A percentile compares a stretch with the other conserved stretches of the same genome.
Conservation (phyloP, 1,284 basidiomycete genomes). For the Puccinia novopanici region DNA sequence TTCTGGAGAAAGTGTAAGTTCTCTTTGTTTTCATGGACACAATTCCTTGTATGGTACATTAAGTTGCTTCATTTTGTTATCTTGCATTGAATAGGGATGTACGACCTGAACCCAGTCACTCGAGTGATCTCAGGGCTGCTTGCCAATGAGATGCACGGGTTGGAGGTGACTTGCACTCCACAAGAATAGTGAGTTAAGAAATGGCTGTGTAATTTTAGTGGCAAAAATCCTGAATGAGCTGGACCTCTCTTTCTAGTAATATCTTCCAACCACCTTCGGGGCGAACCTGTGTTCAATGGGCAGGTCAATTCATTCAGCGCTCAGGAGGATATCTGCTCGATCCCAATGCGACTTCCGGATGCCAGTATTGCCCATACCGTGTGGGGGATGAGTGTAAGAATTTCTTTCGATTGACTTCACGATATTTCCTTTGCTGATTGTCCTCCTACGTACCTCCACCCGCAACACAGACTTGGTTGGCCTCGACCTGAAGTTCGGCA, state of each 20-base stretch:
- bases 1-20: constrained; percentile 80
- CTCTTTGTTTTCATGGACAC: constrained; percentile 52
- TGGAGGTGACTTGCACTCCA: constrained; percentile 69
- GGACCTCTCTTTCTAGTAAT: constrained; percentile 69
- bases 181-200: constrained; percentile 63
- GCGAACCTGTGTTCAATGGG: constrained; percentile 74
- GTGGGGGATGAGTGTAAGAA: constrained; percentile 51
- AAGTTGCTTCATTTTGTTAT: constrained; percentile 63
- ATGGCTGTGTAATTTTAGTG: constrained; percentile 72
- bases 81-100: constrained; percentile 66
- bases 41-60: constrained; percentile 51
- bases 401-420: no score
- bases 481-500: constrained; percentile 65
- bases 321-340: constrained; percentile 76
- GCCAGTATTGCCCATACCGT: constrained; percentile 72
- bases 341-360: constrained; percentile 65
- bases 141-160: constrained; percentile 76
- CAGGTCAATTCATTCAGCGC: constrained; percentile 64
- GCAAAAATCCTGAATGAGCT: constrained; percentile 60
- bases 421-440: no score
- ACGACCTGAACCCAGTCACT: constrained; percentile 59
- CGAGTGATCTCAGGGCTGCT: constrained; percentile 66
- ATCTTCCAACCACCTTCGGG: constrained; percentile 71
- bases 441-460: no score
- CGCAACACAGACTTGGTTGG: constrained; percentile 65